These are phyloP conservation scores for Acacia acuminata DNA, from an alignment of 306 rosid species.

Conservation along the genomic window DNA sequence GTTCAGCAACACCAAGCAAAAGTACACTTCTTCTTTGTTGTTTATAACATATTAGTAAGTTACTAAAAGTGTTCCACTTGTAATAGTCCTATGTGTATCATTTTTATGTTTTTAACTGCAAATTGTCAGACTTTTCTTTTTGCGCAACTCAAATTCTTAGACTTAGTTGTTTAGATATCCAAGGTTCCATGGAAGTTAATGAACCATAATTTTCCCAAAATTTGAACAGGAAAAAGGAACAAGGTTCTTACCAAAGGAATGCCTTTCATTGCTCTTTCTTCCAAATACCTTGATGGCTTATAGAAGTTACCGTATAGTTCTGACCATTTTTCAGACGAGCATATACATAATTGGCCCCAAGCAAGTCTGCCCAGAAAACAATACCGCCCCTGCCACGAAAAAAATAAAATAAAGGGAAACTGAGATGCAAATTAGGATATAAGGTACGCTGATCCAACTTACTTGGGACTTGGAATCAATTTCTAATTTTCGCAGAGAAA, in stretches of 20 bases:
- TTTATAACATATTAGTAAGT: not conserved
- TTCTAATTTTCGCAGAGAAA: constrained; percentile 17
- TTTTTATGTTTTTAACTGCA: not conserved
- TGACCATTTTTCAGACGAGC: constrained; percentile 81
- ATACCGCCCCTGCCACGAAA: constrained; percentile 77
- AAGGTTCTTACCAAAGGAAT: constrained; percentile 69
- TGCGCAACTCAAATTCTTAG: not conserved
- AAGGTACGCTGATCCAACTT: not conserved
- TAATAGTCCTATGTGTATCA: not conserved
- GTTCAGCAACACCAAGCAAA: not conserved
- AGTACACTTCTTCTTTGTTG: not conserved
- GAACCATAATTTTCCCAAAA: not conserved
- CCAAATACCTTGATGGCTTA: constrained; percentile 86
- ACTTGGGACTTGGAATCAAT: not conserved
- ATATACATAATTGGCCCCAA: constrained; percentile 81
- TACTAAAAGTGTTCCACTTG: not conserved
- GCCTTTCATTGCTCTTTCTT: constrained; percentile 87
- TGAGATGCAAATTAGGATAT: constrained; percentile 21
- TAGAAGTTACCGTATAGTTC: constrained; percentile 71
- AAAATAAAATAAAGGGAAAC: not conserved
- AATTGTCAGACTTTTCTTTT: not conserved
- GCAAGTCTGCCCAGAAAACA: constrained; percentile 88
- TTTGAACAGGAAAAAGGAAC: constrained; percentile 6
- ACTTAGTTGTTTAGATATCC: not conserved
- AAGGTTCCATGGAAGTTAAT: not conserved